phyloP scores from a whole-genome alignment of 2,329 filamentous ascomycete species.

The Ceratocystis eucalypticola region DNA sequence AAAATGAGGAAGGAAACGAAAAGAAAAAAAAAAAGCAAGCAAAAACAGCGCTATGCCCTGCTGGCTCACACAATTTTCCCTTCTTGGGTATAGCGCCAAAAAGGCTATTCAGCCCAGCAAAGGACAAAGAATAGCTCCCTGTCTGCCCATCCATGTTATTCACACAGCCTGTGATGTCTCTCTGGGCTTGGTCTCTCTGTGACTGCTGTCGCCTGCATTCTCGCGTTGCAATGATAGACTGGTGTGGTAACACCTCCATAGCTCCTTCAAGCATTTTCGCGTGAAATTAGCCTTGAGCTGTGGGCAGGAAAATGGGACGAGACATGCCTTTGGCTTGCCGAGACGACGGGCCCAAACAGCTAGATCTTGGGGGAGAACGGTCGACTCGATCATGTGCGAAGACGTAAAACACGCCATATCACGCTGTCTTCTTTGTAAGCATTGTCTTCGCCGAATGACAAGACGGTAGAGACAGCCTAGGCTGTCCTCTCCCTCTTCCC shows the following conservation, averaged over 20 bases:
- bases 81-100: background rate
- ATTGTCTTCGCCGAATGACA: background rate
- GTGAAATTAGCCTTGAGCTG: too few species aligned
- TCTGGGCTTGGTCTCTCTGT: too few species aligned
- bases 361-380: too few species aligned
- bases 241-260: background rate
- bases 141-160: background rate
- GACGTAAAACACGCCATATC: too few species aligned
- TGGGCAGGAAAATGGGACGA: background rate
- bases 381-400: too few species aligned
- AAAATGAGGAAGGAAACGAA: too few species aligned
- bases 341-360: background rate
- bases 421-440: background rate
- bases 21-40: background rate
- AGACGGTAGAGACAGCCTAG: background rate
- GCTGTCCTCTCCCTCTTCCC: background rate
- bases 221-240: background rate
- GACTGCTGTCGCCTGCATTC: too few species aligned
- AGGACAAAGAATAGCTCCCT: background rate
- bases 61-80: background rate
- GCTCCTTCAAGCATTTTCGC: background rate
- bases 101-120: conserved; percentile 3
- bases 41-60: background rate
- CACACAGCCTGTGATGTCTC: too few species aligned
- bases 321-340: background rate